phyloP scores from a whole-genome alignment of 768 basidiomycete genomes.

The Tylopilus felleus region DNA sequence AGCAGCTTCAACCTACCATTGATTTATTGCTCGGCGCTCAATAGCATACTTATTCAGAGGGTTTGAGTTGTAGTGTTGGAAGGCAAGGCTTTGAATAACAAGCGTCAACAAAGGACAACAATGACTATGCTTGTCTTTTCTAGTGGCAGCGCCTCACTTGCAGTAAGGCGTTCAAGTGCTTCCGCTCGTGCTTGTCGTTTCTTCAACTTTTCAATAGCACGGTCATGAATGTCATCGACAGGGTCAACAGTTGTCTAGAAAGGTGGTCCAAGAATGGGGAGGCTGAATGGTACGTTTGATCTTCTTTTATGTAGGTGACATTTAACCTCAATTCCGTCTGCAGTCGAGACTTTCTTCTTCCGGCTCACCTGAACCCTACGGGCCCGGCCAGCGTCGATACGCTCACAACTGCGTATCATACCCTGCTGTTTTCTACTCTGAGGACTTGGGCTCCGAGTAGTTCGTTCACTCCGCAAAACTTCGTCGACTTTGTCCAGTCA shows the following conservation, averaged over 20 bases:
- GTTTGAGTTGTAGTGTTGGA: slow-evolving; percentile 9
- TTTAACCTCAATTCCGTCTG: slow-evolving; percentile 11
- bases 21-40: too few relatives aligned
- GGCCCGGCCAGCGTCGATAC: slow-evolving; percentile 51
- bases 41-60: too few relatives aligned
- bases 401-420: slow-evolving; percentile 66
- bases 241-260: slow-evolving; percentile 46
- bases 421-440: slow-evolving; percentile 59
- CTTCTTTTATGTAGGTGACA: slow-evolving; percentile 14
- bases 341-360: slow-evolving; percentile 61
- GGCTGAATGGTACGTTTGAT: slow-evolving; percentile 51
- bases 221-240: slow-evolving; percentile 60
- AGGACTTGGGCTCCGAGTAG: slow-evolving; percentile 51
- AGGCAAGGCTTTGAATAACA: slow-evolving; percentile 24
- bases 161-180: slow-evolving; percentile 8
- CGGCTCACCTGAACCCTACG: slow-evolving; percentile 56
- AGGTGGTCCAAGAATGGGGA: slow-evolving; percentile 61
- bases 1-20: too few relatives aligned
- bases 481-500: slow-evolving; percentile 63
- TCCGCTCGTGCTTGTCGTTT: slow-evolving; percentile 15
- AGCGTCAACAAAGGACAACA: slow-evolving; percentile 28
- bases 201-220: slow-evolving; percentile 6
- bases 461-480: slow-evolving; percentile 44
- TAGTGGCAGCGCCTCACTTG: slow-evolving; percentile 14
- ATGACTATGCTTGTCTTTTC: slow-evolving; percentile 22